These are phyloP conservation scores for Erigeron philadelphicus DNA, from an alignment of 140 eudicot genomes.

Conservation along the genomic window DNA sequence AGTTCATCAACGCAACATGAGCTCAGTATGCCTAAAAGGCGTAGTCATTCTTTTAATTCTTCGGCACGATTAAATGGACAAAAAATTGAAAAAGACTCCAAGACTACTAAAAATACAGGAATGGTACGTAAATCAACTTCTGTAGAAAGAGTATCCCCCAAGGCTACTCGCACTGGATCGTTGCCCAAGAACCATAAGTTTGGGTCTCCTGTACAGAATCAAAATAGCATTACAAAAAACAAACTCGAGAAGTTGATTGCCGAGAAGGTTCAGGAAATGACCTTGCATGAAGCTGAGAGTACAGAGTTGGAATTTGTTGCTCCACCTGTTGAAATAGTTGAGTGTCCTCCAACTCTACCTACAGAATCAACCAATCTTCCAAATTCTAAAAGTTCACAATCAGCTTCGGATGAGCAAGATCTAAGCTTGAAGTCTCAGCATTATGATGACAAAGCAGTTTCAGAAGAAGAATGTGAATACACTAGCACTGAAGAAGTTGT, in stretches of 20 bases:
- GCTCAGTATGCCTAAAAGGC: conserved; percentile 25
- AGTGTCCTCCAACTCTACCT: conserved; percentile 36
- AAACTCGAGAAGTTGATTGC: conserved; percentile 26
- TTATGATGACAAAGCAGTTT: conserved; percentile 20
- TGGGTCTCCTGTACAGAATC: conserved; percentile 34
- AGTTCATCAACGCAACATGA: conserved; percentile 16
- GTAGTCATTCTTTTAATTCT: conserved; percentile 19
- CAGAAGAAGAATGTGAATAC: conserved; percentile 26
- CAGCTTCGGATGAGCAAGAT: conserved; percentile 27
- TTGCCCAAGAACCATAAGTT: conserved; percentile 22
- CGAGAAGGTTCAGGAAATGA: conserved; percentile 48
- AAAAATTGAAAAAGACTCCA: conserved; percentile 20
- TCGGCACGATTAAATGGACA: conserved; percentile 25
- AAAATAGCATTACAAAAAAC: conserved; percentile 22
- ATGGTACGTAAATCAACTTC: conserved; percentile 23
- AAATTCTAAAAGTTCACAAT: conserved; percentile 11
- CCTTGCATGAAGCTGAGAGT: conserved; percentile 38
- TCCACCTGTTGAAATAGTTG: conserved; percentile 19
- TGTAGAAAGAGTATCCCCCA: conserved; percentile 25
- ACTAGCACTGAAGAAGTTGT: conserved; percentile 32
- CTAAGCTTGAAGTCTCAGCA: conserved; percentile 20
- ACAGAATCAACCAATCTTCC: conserved; percentile 20
- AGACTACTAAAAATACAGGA: conserved; percentile 18
- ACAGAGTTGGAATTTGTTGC: conserved; percentile 11
- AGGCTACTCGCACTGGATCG: neutral